Evolutionary conservation across 495 filamentous ascomycete genomes (phyloP).

Genomic region (Cercophora scortea): DNA sequence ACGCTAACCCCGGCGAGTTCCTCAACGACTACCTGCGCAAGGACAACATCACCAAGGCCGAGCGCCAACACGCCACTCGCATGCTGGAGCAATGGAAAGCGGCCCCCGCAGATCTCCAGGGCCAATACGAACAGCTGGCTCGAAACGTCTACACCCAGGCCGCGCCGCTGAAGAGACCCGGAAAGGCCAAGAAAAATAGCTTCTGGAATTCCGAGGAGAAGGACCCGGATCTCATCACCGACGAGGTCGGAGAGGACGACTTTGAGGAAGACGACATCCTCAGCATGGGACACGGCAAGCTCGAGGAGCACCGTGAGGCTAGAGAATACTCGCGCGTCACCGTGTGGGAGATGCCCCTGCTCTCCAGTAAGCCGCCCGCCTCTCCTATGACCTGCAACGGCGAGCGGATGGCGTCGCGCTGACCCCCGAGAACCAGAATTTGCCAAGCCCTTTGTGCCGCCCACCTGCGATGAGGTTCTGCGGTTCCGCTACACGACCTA

Average conservation of each 20-base stretch:
- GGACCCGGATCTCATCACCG: constrained; percentile 31
- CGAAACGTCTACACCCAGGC: constrained; percentile 1
- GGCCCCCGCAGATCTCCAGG: constrained; percentile 2
- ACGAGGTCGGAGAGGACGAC: constrained; percentile 32
- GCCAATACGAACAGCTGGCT: constrained; percentile 5
- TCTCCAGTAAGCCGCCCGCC: constrained; percentile 59
- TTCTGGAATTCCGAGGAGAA: constrained; percentile 38
- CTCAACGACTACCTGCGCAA: constrained; percentile 4
- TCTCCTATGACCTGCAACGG: neutral
- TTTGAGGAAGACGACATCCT: constrained; percentile 74
- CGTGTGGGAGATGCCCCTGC: constrained; percentile 93
- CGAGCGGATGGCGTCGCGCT: neutral
- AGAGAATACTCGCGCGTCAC: constrained; percentile 79
- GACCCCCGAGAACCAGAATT: constrained; percentile 47
- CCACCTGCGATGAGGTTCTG: constrained; percentile 55
- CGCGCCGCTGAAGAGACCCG: constrained; percentile 3
- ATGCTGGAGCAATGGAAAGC: constrained; percentile 12
- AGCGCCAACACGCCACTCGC: constrained; percentile 1
- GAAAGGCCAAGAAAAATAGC: constrained; percentile 4
- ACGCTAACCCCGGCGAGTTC: constrained; percentile 11
- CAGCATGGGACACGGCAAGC: constrained; percentile 68
- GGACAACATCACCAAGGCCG: neutral
- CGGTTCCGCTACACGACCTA: constrained; percentile 97
- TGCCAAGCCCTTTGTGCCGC: constrained; percentile 70
- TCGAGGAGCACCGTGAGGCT: constrained; percentile 84